Evolutionary conservation across 2,329 filamentous ascomycete species (phyloP), one percentile per base, ranked within the genome.

Genomic region (Capronia epimyces): DNA sequence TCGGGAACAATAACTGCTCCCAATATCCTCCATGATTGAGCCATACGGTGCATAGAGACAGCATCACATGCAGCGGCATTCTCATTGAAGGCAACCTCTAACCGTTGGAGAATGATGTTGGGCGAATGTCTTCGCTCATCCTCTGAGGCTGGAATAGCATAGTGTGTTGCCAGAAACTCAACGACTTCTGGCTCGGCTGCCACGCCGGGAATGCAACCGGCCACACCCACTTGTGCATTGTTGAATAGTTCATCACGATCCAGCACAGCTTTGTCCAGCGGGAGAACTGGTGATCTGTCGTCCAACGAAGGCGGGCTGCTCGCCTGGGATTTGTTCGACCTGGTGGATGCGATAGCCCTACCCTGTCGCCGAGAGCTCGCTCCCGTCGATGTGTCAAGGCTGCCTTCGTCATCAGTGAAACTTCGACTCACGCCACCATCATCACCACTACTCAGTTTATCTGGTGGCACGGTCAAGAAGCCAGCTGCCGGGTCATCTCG

Each of bases 1-100:
- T 79, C 76, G 50, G 74, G 70, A 2, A 73, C 62, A 46, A 80
- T 68, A 21, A 74, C 71, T 49, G 72, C 69, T 47, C 74, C 75
- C 27, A 81, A 64, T 18, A 83, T 72, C 47, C 73, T 74, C 80
- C 80, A 84, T 16, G 78, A 78, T 56, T 82, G 76, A 25, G 80
- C 76, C 40, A 79, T 66, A 47, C 75, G 71, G 57, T 75, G 69
- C 55, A 75, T 66, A 32, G 73, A 72, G 27, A 72, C 71, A 50
- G 70, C 66, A 54, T 79, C 71, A 21, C 78, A 78, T 56, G 75
- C 71, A 40, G 71, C 67, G 3, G 76, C 76, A 64, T 82, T 83
- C 27, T 74, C 70, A 46, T 75, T 70, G 43, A 81, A 74, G 4
- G 71, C 69, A 8, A 71, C 67, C 16, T 70, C 55, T 36, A 75